Evolutionary conservation across 352 stramenopile genomes (phyloP).

Genomic region (Globisporangium nagaii): DNA sequence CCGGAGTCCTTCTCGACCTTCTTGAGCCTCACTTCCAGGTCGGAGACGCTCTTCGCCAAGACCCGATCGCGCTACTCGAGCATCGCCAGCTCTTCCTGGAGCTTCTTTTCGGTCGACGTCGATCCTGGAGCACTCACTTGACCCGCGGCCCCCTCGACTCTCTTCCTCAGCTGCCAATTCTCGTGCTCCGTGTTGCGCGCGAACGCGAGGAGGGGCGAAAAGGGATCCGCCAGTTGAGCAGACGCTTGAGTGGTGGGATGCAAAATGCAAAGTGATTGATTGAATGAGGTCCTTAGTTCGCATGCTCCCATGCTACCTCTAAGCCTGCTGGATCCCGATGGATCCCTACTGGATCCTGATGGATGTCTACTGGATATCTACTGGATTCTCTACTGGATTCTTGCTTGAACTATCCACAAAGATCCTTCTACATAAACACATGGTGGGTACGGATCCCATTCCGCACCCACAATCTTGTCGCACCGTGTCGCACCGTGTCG

Average conservation of each 20-base stretch:
- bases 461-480: background rate
- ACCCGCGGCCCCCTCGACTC: too few species aligned
- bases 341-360: background rate
- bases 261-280: background rate
- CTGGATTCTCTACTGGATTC: background rate
- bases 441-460: background rate
- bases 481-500: background rate
- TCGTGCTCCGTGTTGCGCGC: too few species aligned
- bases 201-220: too few species aligned
- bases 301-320: background rate
- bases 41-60: too few species aligned
- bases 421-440: background rate
- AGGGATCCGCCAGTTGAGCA: background rate
- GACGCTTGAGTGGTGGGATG: background rate
- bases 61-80: too few species aligned
- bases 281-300: slow-evolving; percentile 1
- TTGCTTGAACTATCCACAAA: background rate
- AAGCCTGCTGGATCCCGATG: background rate
- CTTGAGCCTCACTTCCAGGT: too few species aligned
- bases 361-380: too few species aligned
- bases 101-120: too few species aligned
- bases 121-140: too few species aligned
- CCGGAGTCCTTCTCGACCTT: too few species aligned
- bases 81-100: too few species aligned
- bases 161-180: too few species aligned